Conservation (phyloP, 225 moss, liverwort and hornwort species). For the Takakia lepidozioides region DNA sequence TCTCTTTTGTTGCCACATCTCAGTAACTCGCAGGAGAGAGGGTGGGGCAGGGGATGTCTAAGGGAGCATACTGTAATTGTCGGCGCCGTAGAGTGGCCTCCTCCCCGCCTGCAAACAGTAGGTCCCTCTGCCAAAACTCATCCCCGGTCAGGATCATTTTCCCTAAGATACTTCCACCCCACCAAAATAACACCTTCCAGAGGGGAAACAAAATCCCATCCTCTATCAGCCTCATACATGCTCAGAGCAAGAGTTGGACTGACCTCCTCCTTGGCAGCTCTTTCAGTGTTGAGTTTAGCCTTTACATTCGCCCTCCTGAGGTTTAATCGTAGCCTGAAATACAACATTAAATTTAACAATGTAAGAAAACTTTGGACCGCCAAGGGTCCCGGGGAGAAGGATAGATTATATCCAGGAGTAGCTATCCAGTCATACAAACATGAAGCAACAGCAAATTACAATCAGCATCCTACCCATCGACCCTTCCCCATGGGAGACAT, state of each 20-base stretch:
- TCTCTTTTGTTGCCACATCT: too few species aligned
- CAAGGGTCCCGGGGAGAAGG: too few species aligned
- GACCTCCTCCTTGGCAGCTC: conserved; percentile 78
- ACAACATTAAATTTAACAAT: background rate
- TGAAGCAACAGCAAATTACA: background rate
- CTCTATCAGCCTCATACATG: background rate
- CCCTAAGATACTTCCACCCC: background rate
- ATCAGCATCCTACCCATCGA: background rate
- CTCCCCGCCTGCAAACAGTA: conserved; percentile 84
- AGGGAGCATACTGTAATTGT: conserved; percentile 66
- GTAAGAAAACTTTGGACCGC: too few species aligned
- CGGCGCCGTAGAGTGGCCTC: conserved; percentile 70
- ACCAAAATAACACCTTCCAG: background rate
- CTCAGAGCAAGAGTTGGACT: conserved; percentile 5
- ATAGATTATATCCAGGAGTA: too few species aligned
- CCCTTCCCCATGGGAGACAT: background rate
- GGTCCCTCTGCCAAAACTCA: conserved; percentile 59
- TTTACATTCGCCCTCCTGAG: conserved; percentile 78
- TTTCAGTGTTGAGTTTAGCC: conserved; percentile 80
- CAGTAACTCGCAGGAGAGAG: background rate
- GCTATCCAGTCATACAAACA: too few species aligned
- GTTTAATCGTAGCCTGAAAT: conserved; percentile 62
- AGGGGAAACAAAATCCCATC: too few species aligned
- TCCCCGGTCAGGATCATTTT: background rate
- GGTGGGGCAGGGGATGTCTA: background rate